Base-by-base conservation (phyloP, 2,329 filamentous ascomycete species). In the Akanthomyces dipterigenus region DNA sequence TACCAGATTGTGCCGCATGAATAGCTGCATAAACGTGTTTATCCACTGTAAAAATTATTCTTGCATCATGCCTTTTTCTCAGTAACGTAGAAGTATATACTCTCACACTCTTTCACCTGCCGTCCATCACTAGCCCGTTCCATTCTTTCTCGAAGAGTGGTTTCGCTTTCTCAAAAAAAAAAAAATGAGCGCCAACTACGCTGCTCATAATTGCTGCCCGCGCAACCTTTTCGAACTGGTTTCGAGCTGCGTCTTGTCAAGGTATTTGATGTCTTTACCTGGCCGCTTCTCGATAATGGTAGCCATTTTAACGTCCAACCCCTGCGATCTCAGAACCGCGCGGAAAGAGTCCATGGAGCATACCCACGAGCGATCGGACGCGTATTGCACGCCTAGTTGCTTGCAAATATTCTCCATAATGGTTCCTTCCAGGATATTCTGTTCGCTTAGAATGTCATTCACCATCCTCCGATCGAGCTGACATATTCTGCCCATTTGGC, bases 361-460 rank as follows among this genome's bases (percentile, higher is more conserved):
- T 12, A 56, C 26, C 20, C 31, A 26, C 12, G 28, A 56, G 54
- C 31, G 16, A 14, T 48, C 20, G 1, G 42, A 28, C 14, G 54
- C 42, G 70, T 68, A 73, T 6, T 62, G 48, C 7, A 68, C 45
- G 1, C 65, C 67, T 48, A 72, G 20, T 14, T 66, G 59, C 14
- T 59, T 63, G 12, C 68, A 69, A 0, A 69, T 67, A 1, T 62
- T 65, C 58, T 74, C 71, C 46, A 75, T 50, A 2, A 72, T 26
- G 12, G 66, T 16, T 0, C 68, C 68, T 1, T 65, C 34, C 11
- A 64, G 67, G 36, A 71, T 62, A 45, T 67, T 73, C 18, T 65
- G 50, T 63, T 74, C 70, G 55, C 74, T 71, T 14, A 70, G 65
- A n/a, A 74, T 64, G 49, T 75, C 73, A 34, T 74, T 67, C 9